phyloP scores from a whole-genome alignment of 345 rosid species.

The Moricandia moricandioides region DNA sequence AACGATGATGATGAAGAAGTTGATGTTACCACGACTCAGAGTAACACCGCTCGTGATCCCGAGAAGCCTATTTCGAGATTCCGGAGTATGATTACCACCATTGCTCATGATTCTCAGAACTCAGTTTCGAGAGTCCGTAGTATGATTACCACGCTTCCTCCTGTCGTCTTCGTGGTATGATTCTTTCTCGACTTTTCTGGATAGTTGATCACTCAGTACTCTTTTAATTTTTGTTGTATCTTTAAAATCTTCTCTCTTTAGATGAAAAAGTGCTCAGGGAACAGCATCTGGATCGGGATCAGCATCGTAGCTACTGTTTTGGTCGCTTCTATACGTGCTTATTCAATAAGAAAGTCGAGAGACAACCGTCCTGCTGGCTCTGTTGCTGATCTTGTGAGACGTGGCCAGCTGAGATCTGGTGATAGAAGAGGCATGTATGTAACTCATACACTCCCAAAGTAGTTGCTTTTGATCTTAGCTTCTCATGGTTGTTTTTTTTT shows the following conservation, averaged over 20 bases:
- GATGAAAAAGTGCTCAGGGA: slow-evolving; percentile 46
- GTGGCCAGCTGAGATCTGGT: slow-evolving; percentile 85
- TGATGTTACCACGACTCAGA: slow-evolving; percentile 26
- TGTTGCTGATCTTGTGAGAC: slow-evolving; percentile 93
- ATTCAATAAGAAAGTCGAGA: slow-evolving; percentile 47
- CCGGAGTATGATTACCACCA: slow-evolving; percentile 41
- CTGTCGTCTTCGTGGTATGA: slow-evolving; percentile 57
- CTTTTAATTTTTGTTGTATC: not conserved
- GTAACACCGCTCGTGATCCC: not conserved
- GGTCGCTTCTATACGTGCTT: slow-evolving; percentile 48
- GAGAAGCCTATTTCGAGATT: slow-evolving; percentile 37
- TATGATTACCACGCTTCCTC: slow-evolving; percentile 48
- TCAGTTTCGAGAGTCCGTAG: slow-evolving; percentile 41
- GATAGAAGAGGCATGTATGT: slow-evolving; percentile 99
- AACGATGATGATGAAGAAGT: slow-evolving; percentile 5
- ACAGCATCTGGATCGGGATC: slow-evolving; percentile 44
- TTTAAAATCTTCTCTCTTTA: slow-evolving; percentile 13
- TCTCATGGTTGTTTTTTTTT: not conserved
- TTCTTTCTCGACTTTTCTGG: slow-evolving; percentile 15
- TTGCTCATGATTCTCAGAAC: slow-evolving; percentile 45
- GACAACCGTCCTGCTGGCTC: slow-evolving; percentile 59
- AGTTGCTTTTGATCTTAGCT: slow-evolving; percentile 1
- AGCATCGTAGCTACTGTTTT: slow-evolving; percentile 55
- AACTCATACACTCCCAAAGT: not conserved
- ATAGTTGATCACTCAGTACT: not conserved